phyloP scores from a whole-genome alignment of 352 stramenopile species.

The Pythium plurisporium region DNA sequence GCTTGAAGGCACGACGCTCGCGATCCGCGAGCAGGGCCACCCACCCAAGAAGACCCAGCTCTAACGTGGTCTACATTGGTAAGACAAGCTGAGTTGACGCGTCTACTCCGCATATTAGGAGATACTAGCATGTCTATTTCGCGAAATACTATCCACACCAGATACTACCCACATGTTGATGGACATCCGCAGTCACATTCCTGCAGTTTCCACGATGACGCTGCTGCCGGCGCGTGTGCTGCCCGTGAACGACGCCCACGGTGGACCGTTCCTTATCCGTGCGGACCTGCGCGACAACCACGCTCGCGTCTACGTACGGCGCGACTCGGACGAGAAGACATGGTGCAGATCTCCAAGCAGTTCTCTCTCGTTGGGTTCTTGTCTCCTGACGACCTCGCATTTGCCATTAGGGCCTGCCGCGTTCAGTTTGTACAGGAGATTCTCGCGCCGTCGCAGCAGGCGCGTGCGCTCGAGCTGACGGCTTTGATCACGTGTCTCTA shows the following conservation, averaged over 20 bases:
- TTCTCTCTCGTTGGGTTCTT: background rate
- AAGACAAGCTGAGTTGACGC: too few species aligned
- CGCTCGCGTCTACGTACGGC: constrained; percentile 7
- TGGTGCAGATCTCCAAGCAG: constrained; percentile 9
- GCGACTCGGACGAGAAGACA: constrained; percentile 8
- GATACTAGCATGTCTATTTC: too few species aligned
- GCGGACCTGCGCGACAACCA: background rate
- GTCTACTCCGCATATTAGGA: too few species aligned
- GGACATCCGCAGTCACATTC: too few species aligned
- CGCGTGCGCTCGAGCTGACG: constrained; percentile 5
- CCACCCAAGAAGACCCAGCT: too few species aligned
- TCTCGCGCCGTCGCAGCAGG: constrained; percentile 9
- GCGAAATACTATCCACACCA: too few species aligned
- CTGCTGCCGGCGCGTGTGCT: constrained; percentile 12
- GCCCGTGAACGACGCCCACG: constrained; percentile 12
- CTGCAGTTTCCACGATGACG: background rate
- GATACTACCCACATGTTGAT: too few species aligned
- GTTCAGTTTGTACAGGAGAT: constrained; percentile 12
- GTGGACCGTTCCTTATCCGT: constrained; percentile 5
- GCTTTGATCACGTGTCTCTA: constrained; percentile 15
- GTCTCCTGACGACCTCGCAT: background rate
- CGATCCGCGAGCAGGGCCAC: too few species aligned
- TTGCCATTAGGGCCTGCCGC: background rate
- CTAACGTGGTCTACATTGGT: too few species aligned
- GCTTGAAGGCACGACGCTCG: too few species aligned